A percentile compares a stretch with the other conserved stretches of the same genome.
These are phyloP conservation scores for Arachis stenosperma DNA, from an alignment of 306 rosid species.

Conservation along the genomic window DNA sequence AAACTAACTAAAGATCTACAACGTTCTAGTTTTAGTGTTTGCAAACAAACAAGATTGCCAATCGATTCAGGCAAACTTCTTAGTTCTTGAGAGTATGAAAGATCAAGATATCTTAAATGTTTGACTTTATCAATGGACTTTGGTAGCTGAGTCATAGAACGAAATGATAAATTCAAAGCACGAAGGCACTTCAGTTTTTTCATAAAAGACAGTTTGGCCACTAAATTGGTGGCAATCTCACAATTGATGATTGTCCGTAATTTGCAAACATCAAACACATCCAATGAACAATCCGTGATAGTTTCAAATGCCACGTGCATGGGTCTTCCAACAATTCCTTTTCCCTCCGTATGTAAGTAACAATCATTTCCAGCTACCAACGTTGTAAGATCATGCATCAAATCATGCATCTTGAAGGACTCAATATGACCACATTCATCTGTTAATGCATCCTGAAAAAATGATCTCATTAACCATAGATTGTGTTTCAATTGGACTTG, in stretches of 20 bases:
- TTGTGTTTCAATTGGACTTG: too few species aligned
- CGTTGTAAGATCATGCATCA: background rate
- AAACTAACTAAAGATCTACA: too few species aligned
- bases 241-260: background rate
- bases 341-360: background rate
- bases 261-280: background rate
- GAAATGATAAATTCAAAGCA: background rate
- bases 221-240: background rate
- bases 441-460: background rate
- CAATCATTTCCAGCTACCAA: constrained; percentile 9
- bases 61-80: too few species aligned
- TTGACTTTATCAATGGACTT: background rate
- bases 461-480: background rate
- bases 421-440: background rate
- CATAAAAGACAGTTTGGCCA: background rate
- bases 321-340: background rate
- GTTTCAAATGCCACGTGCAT: background rate
- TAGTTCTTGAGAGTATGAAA: too few species aligned
- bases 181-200: background rate
- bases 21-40: too few species aligned
- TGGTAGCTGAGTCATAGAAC: background rate
- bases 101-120: too few species aligned
- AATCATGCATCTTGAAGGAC: constrained; percentile 10
- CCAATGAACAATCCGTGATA: background rate
- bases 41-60: too few species aligned